Conservation (phyloP, 2,329 filamentous ascomycete genomes). For the Nemania sp. region DNA sequence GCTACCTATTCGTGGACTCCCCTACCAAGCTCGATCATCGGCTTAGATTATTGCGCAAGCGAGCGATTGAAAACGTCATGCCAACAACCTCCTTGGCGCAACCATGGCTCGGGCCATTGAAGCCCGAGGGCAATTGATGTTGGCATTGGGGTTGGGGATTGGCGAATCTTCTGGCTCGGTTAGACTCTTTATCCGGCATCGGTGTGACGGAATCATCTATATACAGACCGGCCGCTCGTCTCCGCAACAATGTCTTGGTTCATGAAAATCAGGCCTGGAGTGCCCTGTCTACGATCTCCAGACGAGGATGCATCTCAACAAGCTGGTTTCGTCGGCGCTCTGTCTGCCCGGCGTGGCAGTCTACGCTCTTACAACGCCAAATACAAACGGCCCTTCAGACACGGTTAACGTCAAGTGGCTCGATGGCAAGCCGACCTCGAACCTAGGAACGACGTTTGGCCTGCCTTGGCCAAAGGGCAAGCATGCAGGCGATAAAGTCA, state of each 20-base stretch:
- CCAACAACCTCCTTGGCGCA: not conserved
- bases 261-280: not conserved
- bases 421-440: conserved; percentile 43
- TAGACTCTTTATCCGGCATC: not conserved
- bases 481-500: conserved; percentile 43
- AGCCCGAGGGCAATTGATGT: conserved; percentile 11
- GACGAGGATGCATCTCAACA: conserved; percentile 17
- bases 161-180: not conserved
- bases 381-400: conserved; percentile 23
- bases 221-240: not conserved
- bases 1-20: conserved; percentile 15
- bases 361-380: not conserved
- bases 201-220: not conserved
- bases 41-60: conserved; percentile 1
- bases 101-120: conserved; percentile 15
- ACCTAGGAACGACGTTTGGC: conserved; percentile 49
- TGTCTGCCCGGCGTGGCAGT: conserved; percentile 2
- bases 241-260: not conserved
- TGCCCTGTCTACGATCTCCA: not conserved
- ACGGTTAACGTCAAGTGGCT: conserved; percentile 46
- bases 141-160: conserved; percentile 1
- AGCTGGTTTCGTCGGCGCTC: not conserved
- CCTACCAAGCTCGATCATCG: not conserved
- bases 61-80: conserved; percentile 10
- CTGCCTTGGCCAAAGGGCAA: conserved; percentile 50